Conservation (phyloP, 352 stramenopile species). For the Pythium oligandrum region DNA sequence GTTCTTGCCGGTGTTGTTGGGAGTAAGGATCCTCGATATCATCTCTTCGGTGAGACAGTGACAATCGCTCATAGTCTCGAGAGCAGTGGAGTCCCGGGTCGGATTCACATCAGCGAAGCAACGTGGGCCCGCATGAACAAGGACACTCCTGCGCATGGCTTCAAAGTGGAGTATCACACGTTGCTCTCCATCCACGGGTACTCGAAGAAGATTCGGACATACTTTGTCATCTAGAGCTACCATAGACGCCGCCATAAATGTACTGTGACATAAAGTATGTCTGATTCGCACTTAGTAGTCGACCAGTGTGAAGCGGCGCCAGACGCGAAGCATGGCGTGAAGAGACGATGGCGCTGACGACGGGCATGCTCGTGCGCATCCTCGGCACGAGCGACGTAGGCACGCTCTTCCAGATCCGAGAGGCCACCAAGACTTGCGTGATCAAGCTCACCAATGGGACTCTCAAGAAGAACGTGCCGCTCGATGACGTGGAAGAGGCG, state of each 20-base stretch:
- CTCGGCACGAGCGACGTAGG: slow-evolving; percentile 45
- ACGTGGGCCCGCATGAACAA: slow-evolving; percentile 82
- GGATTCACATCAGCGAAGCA: slow-evolving; percentile 80
- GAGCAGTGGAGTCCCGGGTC: slow-evolving; percentile 62
- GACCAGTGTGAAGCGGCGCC: no score
- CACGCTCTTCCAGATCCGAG: slow-evolving; percentile 58
- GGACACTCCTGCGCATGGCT: slow-evolving; percentile 67
- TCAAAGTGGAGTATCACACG: slow-evolving; percentile 84
- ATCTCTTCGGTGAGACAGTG: slow-evolving; percentile 83
- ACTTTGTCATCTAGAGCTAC: slow-evolving; percentile 54
- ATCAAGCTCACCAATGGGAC: slow-evolving; percentile 62
- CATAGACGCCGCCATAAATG: background rate
- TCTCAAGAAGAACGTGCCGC: slow-evolving; percentile 63
- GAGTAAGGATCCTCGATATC: slow-evolving; percentile 76
- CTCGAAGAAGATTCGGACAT: slow-evolving; percentile 74
- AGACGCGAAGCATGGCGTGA: no score
- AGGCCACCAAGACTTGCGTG: slow-evolving; percentile 55
- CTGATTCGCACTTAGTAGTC: no score
- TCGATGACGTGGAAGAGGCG: slow-evolving; percentile 53
- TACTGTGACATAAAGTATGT: no score
- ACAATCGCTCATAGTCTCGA: slow-evolving; percentile 83
- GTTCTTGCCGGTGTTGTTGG: slow-evolving; percentile 84
- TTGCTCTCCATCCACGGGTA: slow-evolving; percentile 69
- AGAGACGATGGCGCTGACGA: slow-evolving; percentile 35
- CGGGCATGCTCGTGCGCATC: slow-evolving; percentile 53